Evolutionary conservation across 2,329 filamentous ascomycete genomes (phyloP), one percentile per base, ranked within the genome.

Genomic region (Cladosporium oxysporum): DNA sequence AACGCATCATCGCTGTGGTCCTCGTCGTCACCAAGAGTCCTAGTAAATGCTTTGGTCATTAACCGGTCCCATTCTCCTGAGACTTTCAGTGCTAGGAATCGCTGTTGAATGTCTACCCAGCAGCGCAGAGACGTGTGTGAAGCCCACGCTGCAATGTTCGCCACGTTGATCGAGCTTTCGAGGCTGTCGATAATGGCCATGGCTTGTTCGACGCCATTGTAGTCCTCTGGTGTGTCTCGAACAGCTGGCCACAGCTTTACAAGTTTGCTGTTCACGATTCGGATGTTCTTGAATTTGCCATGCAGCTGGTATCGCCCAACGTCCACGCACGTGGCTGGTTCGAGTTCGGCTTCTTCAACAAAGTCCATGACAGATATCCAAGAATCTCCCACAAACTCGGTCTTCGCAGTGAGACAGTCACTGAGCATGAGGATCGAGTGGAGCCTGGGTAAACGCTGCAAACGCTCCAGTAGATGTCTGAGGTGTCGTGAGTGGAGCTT

Each of bases 31-130:
- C n/a, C 16, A 16, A 31, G 5, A 29, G 26, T 5, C 2, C 18
- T 31, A 23, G 31, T 23, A 1, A 8, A 3, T 11, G 12, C 35
- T 37, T 29, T 28, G 18, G 6, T 21, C 6, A 1, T 3, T 5
- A 58, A 7, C 3, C 41, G 11, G 4, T 12, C 33, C 57, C 57
- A 47, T 35, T 44, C 28, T 6, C 57, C 57, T 12, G 57, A 41
- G 1, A 28, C 14, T 0, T 41, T 23, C 57, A 58, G 8, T 1
- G 12, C 35, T 14, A 58, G 57, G 3, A 29, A 35, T 11, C n/a
- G 57, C 14, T 58, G 35, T 12, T 58, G 57, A 10, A 58, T 10
- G 23, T 58, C 33, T 23, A 58, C 57, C 57, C 57, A 58, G 21
- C 57, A 58, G 21, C 57, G 57, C 23, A 58, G 14, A 44, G 35